Evolutionary conservation across 257 asterid genomes (phyloP).

Genomic region (Solanum sejunctum): DNA sequence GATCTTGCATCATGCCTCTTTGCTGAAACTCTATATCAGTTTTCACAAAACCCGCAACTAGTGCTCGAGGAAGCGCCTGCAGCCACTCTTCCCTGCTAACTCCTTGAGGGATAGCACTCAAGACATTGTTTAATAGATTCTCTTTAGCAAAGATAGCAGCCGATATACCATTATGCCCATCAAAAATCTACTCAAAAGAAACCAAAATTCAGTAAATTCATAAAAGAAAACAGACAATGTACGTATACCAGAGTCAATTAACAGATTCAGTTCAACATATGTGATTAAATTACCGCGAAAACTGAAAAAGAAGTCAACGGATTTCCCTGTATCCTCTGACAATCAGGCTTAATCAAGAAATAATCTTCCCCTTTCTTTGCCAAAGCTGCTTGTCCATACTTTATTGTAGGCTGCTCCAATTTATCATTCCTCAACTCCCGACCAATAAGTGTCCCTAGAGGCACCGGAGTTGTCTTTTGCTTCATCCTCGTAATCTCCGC

Average conservation of each 20-base stretch:
- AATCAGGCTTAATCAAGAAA: conserved; percentile 55
- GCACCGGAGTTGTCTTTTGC: conserved; percentile 60
- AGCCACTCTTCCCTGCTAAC: conserved; percentile 88
- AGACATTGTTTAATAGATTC: conserved; percentile 67
- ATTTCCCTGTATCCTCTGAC: conserved; percentile 57
- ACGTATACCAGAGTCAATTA: neutral
- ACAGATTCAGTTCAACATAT: neutral
- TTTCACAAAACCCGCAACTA: conserved; percentile 96
- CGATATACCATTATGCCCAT: conserved; percentile 96
- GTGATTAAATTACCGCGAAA: conserved; percentile 49
- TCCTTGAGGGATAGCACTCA: conserved; percentile 80
- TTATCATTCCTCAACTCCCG: conserved; percentile 65
- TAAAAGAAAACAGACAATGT: neutral
- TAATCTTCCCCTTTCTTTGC: conserved; percentile 94
- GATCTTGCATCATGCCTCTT: conserved; percentile 28
- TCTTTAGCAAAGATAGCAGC: conserved; percentile 95
- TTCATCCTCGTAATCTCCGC: conserved; percentile 46
- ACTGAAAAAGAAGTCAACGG: conserved; percentile 59
- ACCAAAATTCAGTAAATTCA: neutral
- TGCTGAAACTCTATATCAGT: conserved; percentile 95
- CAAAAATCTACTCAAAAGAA: conserved; percentile 49
- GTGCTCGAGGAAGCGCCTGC: conserved; percentile 87
- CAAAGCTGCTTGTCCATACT: conserved; percentile 72
- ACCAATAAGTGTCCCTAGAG: conserved; percentile 73
- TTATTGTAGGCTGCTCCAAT: conserved; percentile 58